A percentile compares a stretch with the other conserved stretches of the same genome.
Conservation (phyloP, 1,284 basidiomycete genomes). For the Sporisorium reilianum region DNA sequence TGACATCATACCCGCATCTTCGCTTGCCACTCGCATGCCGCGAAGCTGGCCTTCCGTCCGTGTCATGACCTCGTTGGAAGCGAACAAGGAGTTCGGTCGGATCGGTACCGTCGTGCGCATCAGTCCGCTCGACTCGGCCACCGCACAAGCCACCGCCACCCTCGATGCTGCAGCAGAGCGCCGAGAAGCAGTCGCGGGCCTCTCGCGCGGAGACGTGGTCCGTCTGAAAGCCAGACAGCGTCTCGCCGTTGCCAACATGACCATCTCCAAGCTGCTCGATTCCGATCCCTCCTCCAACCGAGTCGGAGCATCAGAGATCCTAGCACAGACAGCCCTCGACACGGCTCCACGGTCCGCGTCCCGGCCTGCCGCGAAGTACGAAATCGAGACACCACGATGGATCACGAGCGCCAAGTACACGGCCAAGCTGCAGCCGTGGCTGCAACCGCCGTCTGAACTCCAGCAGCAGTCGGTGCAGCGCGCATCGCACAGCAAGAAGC, state of each 20-base stretch:
- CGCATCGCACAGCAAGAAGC: slow-evolving; percentile 6
- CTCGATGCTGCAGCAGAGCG: background rate
- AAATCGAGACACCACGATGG: slow-evolving; percentile 39
- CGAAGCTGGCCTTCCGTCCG: slow-evolving; percentile 39
- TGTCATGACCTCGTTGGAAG: slow-evolving; percentile 38
- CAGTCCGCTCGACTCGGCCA: background rate
- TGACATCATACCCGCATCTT: slow-evolving; percentile 35
- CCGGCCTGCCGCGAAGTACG: slow-evolving; percentile 10
- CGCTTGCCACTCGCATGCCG: slow-evolving; percentile 21
- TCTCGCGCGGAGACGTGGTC: slow-evolving; percentile 45
- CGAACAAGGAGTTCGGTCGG: slow-evolving; percentile 45
- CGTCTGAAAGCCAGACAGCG: slow-evolving; percentile 39
- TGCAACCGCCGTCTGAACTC: slow-evolving; percentile 32
- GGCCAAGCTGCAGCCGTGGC: slow-evolving; percentile 36
- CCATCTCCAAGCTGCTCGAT: slow-evolving; percentile 21
- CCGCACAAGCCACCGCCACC: too few relatives aligned
- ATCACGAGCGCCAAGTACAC: slow-evolving; percentile 34
- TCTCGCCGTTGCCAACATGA: slow-evolving; percentile 20
- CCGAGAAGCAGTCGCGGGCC: slow-evolving; percentile 27
- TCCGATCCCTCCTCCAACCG: background rate
- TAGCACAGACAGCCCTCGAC: slow-evolving; percentile 9
- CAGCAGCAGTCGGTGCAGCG: slow-evolving; percentile 22
- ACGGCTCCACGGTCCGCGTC: background rate
- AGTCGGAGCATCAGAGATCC: background rate
- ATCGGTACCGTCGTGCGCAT: slow-evolving; percentile 35